Evolutionary conservation across 805 yeast genomes (phyloP), one percentile per base, ranked within the genome.

Genomic region (Scheffersomyces amazonensis): DNA sequence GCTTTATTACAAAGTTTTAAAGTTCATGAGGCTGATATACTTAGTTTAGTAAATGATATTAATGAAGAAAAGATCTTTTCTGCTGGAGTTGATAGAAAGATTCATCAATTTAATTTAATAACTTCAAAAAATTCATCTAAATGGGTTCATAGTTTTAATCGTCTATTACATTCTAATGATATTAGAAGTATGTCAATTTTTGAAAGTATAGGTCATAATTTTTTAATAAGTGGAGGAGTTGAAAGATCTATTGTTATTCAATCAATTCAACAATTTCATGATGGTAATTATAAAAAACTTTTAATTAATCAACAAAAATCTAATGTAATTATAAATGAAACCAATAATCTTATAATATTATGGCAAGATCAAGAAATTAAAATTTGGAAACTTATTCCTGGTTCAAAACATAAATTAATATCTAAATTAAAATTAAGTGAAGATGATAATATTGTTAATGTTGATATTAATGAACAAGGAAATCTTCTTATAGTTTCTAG

Each of bases 1-100:
- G 81, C 96, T 1, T 66, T 93, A 42, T 69, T 79, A 36, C 98
- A 91, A 60, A 79, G 85, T 17, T 89, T 88, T 60, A 76, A 79
- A 47, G 79, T 80, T 9, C 98, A 93, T 56, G 95, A 85, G 34
- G 96, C 96, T 1, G 99, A 93, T 73, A 87, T 90, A 3, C 68
- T 93, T 47, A 78, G 88, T 40, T 64, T 93, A 34, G 66, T 83
- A 1, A 65, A 75, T 11, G 88, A 86, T 54, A 61, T 70, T 2
- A 52, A 65, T 2, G 86, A 85, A 48, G 77, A 79, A 22, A 71
- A 75, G 29, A 69, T 93, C 1, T 91, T 87, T 60, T 76, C 91
- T 29, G 95, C 93, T 4, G 97, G 99, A 51, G 89, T 93, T 34
- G 99, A 93, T 59, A 76, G 97, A 52, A 89, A 89, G 55, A 87